Conservation (phyloP, 805 yeast genomes). For the Sugiyamaella smithiae region DNA sequence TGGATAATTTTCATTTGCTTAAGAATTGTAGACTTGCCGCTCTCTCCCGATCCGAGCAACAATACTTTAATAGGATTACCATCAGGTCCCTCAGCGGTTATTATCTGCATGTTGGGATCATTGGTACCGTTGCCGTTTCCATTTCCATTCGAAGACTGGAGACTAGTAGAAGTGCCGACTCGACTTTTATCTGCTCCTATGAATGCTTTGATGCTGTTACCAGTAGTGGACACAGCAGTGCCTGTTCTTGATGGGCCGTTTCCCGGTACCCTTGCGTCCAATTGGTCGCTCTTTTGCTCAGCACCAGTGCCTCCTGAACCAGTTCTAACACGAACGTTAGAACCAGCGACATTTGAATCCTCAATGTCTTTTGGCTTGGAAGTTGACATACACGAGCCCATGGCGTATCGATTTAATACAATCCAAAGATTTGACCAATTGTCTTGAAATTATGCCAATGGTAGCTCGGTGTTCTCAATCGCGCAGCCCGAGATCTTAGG, state of each 20-base stretch:
- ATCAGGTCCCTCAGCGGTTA: not conserved
- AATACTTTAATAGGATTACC: conserved; percentile 51
- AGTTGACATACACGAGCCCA: conserved; percentile 7
- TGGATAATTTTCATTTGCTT: conserved; percentile 80
- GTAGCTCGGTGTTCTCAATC: no score
- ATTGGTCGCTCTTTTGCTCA: not conserved
- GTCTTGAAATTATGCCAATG: not conserved
- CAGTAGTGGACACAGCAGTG: not conserved
- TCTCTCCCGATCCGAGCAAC: conserved; percentile 77
- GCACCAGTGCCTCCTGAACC: conserved; percentile 3
- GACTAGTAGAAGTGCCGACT: not conserved
- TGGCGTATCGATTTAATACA: no score
- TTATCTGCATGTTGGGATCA: not conserved
- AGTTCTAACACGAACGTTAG: not conserved
- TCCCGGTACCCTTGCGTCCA: not conserved
- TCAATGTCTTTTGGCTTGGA: conserved; percentile 4
- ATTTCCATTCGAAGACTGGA: not conserved
- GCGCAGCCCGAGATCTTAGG: no score
- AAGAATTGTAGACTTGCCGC: conserved; percentile 76
- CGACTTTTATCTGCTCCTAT: not conserved
- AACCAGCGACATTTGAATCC: not conserved
- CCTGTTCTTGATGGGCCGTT: not conserved
- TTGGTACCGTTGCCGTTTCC: not conserved
- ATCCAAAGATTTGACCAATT: not conserved
- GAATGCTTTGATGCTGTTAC: not conserved